These are phyloP conservation scores for Candida dajiaensis DNA, from an alignment of 805 yeast genomes.

Conservation along the genomic window DNA sequence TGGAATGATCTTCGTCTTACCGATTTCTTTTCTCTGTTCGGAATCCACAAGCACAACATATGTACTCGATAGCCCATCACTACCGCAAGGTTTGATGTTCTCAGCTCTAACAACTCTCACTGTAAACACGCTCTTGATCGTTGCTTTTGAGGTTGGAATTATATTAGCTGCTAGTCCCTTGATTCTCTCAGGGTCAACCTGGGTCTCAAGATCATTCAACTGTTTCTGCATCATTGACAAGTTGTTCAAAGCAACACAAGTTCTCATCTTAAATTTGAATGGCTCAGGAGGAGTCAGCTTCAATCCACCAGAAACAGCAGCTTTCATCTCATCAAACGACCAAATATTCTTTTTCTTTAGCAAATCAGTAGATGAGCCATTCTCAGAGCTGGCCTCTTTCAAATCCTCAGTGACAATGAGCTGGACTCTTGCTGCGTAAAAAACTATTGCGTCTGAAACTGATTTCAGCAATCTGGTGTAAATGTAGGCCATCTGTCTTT, in stretches of 20 bases:
- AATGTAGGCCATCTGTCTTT: slow-evolving; percentile 54
- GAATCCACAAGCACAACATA: slow-evolving; percentile 62
- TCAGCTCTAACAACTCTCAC: slow-evolving; percentile 60
- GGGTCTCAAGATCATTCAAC: slow-evolving; percentile 46
- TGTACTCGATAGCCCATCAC: slow-evolving; percentile 45
- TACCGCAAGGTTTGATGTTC: slow-evolving; percentile 42
- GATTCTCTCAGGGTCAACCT: slow-evolving; percentile 52
- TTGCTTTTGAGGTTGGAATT: slow-evolving; percentile 20
- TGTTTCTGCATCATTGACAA: slow-evolving; percentile 45
- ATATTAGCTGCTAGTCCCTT: slow-evolving; percentile 30
- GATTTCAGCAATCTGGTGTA: slow-evolving; percentile 56
- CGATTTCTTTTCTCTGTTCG: slow-evolving; percentile 46
- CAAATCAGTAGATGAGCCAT: slow-evolving; percentile 15
- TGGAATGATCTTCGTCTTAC: slow-evolving; percentile 60
- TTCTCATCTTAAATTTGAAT: slow-evolving; percentile 49
- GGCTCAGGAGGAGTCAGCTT: slow-evolving; percentile 42
- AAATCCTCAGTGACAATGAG: slow-evolving; percentile 38
- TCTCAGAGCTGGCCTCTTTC: slow-evolving; percentile 17
- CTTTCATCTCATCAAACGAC: slow-evolving; percentile 46
- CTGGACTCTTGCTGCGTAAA: slow-evolving; percentile 36
- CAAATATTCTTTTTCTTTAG: slow-evolving; percentile 30
- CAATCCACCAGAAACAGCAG: slow-evolving; percentile 36
- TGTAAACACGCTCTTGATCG: slow-evolving; percentile 51
- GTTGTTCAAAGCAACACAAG: slow-evolving; percentile 76
- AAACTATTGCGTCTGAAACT: slow-evolving; percentile 54